phyloP scores from a whole-genome alignment of 2,329 filamentous ascomycete genomes.

The Parastagonospora nodorum region DNA sequence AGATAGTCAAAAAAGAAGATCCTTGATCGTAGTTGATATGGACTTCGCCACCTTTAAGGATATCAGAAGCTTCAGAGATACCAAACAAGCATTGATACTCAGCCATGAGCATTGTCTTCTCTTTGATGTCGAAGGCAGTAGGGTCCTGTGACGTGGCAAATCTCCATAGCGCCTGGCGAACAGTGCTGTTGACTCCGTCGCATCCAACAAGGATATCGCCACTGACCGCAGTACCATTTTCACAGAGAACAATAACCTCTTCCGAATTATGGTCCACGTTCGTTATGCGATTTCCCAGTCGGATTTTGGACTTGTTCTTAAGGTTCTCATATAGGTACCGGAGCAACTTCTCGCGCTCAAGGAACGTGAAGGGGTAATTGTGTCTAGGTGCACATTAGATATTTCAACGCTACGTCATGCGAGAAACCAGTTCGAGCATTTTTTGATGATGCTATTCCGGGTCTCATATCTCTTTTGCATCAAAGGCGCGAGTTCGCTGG shows the following conservation, averaged over 20 bases:
- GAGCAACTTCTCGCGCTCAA: slow-evolving; percentile 15
- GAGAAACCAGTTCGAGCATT: no score
- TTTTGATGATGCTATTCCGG: no score
- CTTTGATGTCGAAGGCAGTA: slow-evolving; percentile 3
- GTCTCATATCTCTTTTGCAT: slow-evolving; percentile 1
- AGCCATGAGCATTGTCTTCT: slow-evolving; percentile 8
- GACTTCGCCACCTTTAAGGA: slow-evolving; percentile 8
- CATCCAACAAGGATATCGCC: slow-evolving; percentile 19
- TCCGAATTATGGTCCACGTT: slow-evolving; percentile 10
- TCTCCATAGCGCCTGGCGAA: slow-evolving; percentile 16
- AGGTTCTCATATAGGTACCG: slow-evolving; percentile 14
- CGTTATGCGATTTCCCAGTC: slow-evolving; percentile 4
- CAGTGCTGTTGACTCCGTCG: slow-evolving; percentile 18
- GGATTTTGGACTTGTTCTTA: slow-evolving; percentile 19
- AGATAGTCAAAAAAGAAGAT: slow-evolving; percentile 11
- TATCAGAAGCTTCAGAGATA: slow-evolving; percentile 7
- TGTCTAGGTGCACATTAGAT: background rate
- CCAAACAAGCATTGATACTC: slow-evolving; percentile 20
- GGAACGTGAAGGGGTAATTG: slow-evolving; percentile 12
- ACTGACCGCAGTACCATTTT: slow-evolving; percentile 6
- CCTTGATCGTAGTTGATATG: slow-evolving; percentile 6
- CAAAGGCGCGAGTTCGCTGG: background rate
- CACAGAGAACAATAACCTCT: slow-evolving; percentile 11
- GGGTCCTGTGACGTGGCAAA: slow-evolving; percentile 6
- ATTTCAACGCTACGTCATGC: background rate